Evolutionary conservation across 345 rosid genomes (phyloP).

Genomic region (Raphanus sativus): DNA sequence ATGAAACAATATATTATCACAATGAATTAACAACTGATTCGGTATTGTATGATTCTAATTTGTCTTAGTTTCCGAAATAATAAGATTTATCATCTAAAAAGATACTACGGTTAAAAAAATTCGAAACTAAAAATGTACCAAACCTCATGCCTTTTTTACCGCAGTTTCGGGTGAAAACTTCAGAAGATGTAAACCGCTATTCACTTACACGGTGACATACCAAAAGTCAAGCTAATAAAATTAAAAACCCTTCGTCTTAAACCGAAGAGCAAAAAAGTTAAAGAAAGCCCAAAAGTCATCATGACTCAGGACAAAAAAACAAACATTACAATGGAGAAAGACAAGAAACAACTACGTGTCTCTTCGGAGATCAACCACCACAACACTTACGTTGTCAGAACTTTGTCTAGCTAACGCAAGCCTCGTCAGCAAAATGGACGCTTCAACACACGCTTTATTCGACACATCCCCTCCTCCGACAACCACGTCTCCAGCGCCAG

Average conservation of each 20-base stretch:
- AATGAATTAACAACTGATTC: not conserved
- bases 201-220: slow-evolving; percentile 5
- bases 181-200: slow-evolving; percentile 28
- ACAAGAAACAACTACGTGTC: slow-evolving; percentile 45
- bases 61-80: not conserved
- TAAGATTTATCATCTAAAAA: not conserved
- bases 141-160: slow-evolving; percentile 7
- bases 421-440: slow-evolving; percentile 67
- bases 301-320: slow-evolving; percentile 27
- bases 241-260: slow-evolving; percentile 31
- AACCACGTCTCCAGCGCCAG: not conserved
- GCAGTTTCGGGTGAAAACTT: slow-evolving; percentile 22
- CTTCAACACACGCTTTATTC: slow-evolving; percentile 63
- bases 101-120: not conserved
- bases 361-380: slow-evolving; percentile 77
- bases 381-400: slow-evolving; percentile 86
- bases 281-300: slow-evolving; percentile 29
- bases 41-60: not conserved
- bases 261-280: slow-evolving; percentile 31
- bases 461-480: slow-evolving; percentile 24
- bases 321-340: slow-evolving; percentile 15
- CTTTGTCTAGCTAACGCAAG: slow-evolving; percentile 81
- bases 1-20: not conserved
- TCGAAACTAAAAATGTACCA: slow-evolving; percentile 5
- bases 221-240: slow-evolving; percentile 14